Evolutionary conservation across 2,329 filamentous ascomycete genomes (phyloP).

Genomic region (Botrytis fragariae): DNA sequence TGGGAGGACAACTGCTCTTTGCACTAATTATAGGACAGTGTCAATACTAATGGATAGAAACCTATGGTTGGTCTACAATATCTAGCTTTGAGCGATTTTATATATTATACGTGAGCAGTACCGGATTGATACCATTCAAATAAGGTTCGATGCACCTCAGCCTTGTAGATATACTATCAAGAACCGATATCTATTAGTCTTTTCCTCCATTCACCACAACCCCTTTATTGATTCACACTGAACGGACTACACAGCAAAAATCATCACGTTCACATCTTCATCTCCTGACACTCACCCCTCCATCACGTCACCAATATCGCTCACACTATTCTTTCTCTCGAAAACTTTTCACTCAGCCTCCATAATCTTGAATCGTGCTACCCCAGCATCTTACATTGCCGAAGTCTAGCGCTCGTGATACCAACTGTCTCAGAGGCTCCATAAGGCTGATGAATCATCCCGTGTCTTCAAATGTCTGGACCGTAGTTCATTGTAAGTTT

Average conservation of each 20-base stretch:
- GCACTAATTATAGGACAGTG: background rate
- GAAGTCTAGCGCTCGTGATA: background rate
- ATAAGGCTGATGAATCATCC: background rate
- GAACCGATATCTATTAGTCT: background rate
- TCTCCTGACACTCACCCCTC: background rate
- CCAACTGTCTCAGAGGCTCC: background rate
- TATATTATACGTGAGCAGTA: no score
- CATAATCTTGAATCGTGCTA: background rate
- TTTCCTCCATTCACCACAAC: background rate
- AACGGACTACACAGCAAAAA: background rate
- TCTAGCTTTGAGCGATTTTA: background rate
- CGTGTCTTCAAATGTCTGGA: background rate
- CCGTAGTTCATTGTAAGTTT: background rate
- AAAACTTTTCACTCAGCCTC: background rate
- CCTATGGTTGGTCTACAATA: background rate
- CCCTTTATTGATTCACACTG: background rate
- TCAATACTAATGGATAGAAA: background rate
- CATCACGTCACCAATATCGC: background rate
- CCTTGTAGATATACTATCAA: background rate
- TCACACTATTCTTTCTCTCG: background rate
- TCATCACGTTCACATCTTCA: background rate
- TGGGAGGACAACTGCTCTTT: background rate
- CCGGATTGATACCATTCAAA: background rate
- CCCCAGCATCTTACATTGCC: background rate
- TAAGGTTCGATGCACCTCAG: background rate